Conservation (phyloP, 1,284 basidiomycete genomes). For the Naganishia cerealis region DNA sequence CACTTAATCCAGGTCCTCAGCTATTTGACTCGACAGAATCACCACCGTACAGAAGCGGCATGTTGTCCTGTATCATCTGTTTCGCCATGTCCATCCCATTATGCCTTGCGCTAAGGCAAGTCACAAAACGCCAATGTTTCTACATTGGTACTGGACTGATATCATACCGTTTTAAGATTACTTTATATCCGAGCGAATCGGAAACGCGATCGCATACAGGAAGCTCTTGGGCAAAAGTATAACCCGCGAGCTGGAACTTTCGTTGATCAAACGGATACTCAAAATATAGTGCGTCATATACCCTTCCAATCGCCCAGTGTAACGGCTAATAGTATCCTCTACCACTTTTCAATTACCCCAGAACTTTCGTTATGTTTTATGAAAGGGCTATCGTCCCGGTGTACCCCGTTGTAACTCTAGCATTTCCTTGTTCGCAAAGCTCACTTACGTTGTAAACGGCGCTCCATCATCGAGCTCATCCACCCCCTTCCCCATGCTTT, state of each 20-base stretch:
- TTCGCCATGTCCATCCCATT: conserved; percentile 34
- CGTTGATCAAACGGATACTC: conserved; percentile 26
- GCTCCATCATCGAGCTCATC: background rate
- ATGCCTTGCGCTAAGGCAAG: conserved; percentile 16
- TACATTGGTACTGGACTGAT: background rate
- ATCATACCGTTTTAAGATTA: background rate
- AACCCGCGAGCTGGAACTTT: conserved; percentile 25
- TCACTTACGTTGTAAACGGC: background rate
- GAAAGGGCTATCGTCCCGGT: background rate
- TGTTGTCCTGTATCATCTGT: conserved; percentile 44
- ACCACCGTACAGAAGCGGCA: conserved; percentile 43
- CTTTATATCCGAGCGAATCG: conserved; percentile 15
- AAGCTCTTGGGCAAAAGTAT: conserved; percentile 10
- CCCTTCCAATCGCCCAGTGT: no score
- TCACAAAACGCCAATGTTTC: background rate
- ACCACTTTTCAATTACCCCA: background rate
- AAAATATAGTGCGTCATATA: conserved; percentile 16
- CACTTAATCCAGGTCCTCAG: conserved; percentile 4
- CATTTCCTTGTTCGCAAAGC: background rate
- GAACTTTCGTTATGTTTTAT: conserved; percentile 30
- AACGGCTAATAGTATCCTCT: background rate
- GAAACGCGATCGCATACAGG: conserved; percentile 10
- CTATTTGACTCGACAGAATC: conserved; percentile 37
- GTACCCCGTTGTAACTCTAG: background rate
- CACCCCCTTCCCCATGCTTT: no score